A percentile compares a stretch with the other conserved stretches of the same genome.
phyloP scores from a whole-genome alignment of 345 rosid species.

The Stellera chamaejasme region DNA sequence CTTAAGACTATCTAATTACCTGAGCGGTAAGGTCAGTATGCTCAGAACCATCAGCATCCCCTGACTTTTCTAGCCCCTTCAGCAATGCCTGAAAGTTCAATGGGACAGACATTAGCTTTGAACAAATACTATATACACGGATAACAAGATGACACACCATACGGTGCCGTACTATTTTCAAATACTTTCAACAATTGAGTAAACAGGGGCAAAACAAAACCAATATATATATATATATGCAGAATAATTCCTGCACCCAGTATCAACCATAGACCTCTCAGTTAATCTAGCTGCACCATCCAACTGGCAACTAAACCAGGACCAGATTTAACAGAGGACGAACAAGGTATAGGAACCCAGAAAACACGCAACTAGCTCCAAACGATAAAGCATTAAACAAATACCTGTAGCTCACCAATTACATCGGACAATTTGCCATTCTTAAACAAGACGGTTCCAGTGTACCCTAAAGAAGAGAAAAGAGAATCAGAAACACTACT shows the following conservation, averaged over 20 bases:
- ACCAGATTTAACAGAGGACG: no score
- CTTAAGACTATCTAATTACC: slow-evolving; percentile 26
- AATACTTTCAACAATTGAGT: not conserved
- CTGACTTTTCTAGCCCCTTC: slow-evolving; percentile 50
- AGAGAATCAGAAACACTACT: slow-evolving; percentile 6
- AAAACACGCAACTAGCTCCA: not conserved
- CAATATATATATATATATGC: no score
- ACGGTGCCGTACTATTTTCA: not conserved
- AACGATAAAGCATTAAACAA: not conserved
- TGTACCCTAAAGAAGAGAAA: slow-evolving; percentile 41
- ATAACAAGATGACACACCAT: not conserved
- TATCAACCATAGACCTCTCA: no score
- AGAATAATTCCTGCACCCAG: no score
- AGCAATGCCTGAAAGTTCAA: slow-evolving; percentile 39
- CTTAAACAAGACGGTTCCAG: slow-evolving; percentile 60
- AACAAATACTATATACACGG: not conserved
- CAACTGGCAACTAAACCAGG: no score
- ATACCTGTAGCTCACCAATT: slow-evolving; percentile 74
- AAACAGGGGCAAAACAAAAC: no score
- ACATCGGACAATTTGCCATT: slow-evolving; percentile 81
- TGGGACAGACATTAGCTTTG: not conserved
- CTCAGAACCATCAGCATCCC: slow-evolving; percentile 38
- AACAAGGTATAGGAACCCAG: not conserved
- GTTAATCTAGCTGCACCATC: not conserved
- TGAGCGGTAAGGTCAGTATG: slow-evolving; percentile 60